Evolutionary conservation across 306 rosid genomes (phyloP).

Genomic region (Corylus americana): DNA sequence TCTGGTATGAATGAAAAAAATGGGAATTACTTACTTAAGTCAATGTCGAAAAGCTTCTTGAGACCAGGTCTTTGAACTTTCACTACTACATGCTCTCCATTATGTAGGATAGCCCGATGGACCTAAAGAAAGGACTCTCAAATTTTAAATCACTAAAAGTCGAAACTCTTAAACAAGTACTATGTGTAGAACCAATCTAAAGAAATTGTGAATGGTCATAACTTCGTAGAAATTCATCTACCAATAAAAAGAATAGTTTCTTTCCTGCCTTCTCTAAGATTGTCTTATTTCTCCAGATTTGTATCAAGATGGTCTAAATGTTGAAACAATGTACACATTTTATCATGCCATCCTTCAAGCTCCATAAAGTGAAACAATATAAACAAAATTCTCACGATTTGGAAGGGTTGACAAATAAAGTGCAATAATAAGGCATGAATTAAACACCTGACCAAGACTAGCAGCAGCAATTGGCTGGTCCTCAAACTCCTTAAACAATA

Average conservation of each 20-base stretch:
- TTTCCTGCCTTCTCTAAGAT: neutral
- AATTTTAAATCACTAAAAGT: constrained; percentile 14
- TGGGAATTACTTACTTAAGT: constrained; percentile 64
- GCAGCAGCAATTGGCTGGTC: constrained; percentile 94
- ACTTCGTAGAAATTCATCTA: neutral
- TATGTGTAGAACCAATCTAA: neutral
- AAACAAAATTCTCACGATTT: neutral
- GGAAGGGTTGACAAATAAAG: neutral
- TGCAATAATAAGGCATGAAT: constrained; percentile 3
- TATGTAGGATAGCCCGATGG: constrained; percentile 89
- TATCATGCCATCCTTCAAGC: neutral
- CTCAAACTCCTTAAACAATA: constrained; percentile 78
- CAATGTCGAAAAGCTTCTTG: constrained; percentile 95
- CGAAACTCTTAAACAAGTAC: constrained; percentile 12
- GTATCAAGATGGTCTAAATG: neutral
- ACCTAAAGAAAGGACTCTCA: constrained; percentile 50
- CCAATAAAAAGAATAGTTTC: neutral
- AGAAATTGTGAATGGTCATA: constrained; percentile 11
- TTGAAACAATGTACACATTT: neutral
- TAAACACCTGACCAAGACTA: constrained; percentile 91
- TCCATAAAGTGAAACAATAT: neutral
- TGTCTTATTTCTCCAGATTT: neutral
- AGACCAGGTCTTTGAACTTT: constrained; percentile 98
- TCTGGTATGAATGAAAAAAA: constrained; percentile 15
- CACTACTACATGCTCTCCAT: constrained; percentile 84